Percentiles rank a stretch among this genome's conserved stretches.
Evolutionary conservation across 148 eudicot species (phyloP).

Genomic region (Fagopyrum homotropicum): DNA sequence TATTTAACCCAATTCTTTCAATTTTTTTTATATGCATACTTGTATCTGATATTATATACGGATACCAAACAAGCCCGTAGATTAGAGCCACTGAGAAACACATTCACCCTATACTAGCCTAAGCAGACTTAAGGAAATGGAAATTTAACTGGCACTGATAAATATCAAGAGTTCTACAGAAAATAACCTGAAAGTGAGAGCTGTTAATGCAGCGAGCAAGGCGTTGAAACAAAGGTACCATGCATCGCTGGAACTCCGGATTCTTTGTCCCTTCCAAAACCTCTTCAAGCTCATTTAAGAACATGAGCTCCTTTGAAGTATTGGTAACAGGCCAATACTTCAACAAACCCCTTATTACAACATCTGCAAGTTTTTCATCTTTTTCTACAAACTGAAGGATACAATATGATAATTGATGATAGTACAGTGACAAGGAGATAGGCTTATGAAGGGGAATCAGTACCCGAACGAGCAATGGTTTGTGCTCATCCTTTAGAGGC

Average conservation of each 20-base stretch:
- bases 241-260: conserved; percentile 83
- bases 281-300: conserved; percentile 81
- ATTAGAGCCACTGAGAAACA: too few species aligned
- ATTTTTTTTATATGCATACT: too few species aligned
- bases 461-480: conserved; percentile 66
- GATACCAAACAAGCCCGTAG: too few species aligned
- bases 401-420: conserved; percentile 87
- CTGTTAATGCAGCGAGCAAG: conserved; percentile 77
- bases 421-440: conserved; percentile 66
- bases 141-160: not conserved
- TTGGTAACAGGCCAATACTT: conserved; percentile 92
- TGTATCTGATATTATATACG: too few species aligned
- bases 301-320: conserved; percentile 94
- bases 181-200: conserved; percentile 83
- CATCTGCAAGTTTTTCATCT: conserved; percentile 86
- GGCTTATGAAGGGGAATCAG: conserved; percentile 90
- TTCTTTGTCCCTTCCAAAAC: conserved; percentile 84
- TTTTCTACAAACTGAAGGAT: conserved; percentile 87
- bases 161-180: not conserved
- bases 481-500: conserved; percentile 92
- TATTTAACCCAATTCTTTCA: too few species aligned
- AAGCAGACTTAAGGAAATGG: too few species aligned
- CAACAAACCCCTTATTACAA: conserved; percentile 75
- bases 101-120: too few species aligned
- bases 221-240: conserved; percentile 72